Base-by-base conservation (phyloP, 2,329 filamentous ascomycete genomes). In the Knufia petricola region DNA sequence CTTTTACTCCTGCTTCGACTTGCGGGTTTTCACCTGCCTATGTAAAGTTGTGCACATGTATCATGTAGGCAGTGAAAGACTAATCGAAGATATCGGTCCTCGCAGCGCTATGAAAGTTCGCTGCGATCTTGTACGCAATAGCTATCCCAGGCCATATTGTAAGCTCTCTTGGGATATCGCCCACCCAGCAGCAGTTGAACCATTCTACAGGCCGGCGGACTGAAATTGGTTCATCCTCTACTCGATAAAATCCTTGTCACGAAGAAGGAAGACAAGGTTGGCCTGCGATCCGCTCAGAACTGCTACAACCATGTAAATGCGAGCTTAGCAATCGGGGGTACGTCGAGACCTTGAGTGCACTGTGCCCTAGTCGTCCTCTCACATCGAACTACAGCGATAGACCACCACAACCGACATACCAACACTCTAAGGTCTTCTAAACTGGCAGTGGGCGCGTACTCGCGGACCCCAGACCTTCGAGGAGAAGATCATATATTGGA, bases 401-500 rank as follows among this genome's bases (percentile, higher is more conserved):
- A 24, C 24, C 12, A 15, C 10, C 21, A 40, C 13, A 8, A 28
- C 21, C 38, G 31, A 37, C 23, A 23, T 12, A 24, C 39, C 38
- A 19, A 37, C 23, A 23, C 6, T 28, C 39, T 28, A 24, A 51
- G 49, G 41, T 17, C 26, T 47, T 17, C 30, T 47, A n/a, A 41
- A 41, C 24, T 51, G 41, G 39, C 37, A 48, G n/a, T 51, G 44
- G 43, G 36, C 30, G 7, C 46, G 21, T 8, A 48, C 49, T 13
- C 12, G 36, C 31, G 49, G 49, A 24, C 49, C 44, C 9, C 23
- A 41, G 37, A 38, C 32, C 12, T 24, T 23, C 32, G 31, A 39
- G 26, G 46, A 49, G 32, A 39, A 32, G 32, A 42, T 32, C 13
- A 45, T 46, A 10, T 45, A 50, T 42, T 51, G 49, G 49, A 47